Conservation (phyloP, 148 eudicot species). For the Camellia granthamiana region DNA sequence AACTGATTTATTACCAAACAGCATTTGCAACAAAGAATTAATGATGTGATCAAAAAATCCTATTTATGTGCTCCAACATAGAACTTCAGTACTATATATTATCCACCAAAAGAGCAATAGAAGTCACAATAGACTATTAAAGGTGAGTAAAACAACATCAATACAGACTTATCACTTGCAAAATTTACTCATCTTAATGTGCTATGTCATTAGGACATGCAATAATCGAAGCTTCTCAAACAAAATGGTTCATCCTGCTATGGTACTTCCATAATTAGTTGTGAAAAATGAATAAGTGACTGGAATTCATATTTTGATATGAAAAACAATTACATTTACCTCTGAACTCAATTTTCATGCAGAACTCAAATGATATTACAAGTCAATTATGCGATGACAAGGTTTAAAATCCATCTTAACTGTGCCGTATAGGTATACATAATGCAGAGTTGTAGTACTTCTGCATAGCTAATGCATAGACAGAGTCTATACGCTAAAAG, state of each 20-base stretch:
- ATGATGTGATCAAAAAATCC: neutral
- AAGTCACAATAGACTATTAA: neutral
- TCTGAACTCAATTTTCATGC: neutral
- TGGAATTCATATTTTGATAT: neutral
- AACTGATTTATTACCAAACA: slow-evolving; percentile 40
- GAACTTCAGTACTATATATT: neutral
- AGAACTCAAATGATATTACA: neutral
- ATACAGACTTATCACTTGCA: neutral
- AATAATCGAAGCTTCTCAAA: slow-evolving; percentile 4
- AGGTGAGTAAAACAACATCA: neutral
- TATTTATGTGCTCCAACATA: neutral
- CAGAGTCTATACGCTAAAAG: neutral
- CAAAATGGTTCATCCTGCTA: neutral
- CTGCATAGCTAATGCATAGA: neutral
- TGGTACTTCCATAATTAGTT: neutral
- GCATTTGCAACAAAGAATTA: slow-evolving; percentile 2
- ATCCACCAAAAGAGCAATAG: neutral
- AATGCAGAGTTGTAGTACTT: neutral
- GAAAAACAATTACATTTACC: neutral
- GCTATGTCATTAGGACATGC: neutral
- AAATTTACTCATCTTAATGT: too few species aligned
- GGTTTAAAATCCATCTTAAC: neutral
- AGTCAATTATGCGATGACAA: too few species aligned
- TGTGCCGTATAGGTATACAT: too few species aligned
- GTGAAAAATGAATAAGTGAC: neutral